Percentiles rank a stretch among this genome's conserved stretches.
These are phyloP conservation scores for Phyllosticta paracitricarpa DNA, from an alignment of 2,329 filamentous ascomycete genomes.

Conservation along the genomic window DNA sequence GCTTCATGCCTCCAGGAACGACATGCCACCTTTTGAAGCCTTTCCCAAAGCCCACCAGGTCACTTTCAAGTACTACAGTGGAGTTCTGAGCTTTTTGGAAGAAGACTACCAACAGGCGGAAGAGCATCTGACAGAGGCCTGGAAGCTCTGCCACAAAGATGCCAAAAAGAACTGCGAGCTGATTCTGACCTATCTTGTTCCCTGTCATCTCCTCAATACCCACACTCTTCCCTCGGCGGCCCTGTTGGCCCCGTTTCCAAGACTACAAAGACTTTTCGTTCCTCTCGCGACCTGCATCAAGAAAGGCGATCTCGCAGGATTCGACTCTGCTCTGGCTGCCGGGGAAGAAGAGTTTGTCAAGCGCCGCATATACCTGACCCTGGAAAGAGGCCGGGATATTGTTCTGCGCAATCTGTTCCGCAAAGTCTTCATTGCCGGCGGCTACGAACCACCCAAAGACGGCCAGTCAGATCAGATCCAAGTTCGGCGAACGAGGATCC, in stretches of 20 bases:
- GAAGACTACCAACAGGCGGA: conserved; percentile 84
- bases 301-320: conserved; percentile 69
- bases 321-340: conserved; percentile 69
- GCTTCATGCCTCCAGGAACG: conserved; percentile 62
- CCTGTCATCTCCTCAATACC: conserved; percentile 78
- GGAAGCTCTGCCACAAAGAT: conserved; percentile 66
- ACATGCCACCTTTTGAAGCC: conserved; percentile 67
- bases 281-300: conserved; percentile 73
- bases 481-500: conserved; percentile 62
- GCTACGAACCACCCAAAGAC: conserved; percentile 65
- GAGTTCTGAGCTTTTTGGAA: conserved; percentile 86
- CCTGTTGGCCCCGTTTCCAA: conserved; percentile 66
- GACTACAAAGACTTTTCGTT: conserved; percentile 65
- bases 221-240: conserved; percentile 68
- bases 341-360: conserved; percentile 91
- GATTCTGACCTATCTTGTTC: conserved; percentile 90
- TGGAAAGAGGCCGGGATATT: conserved; percentile 87
- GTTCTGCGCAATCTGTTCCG: conserved; percentile 83
- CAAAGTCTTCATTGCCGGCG: conserved; percentile 79
- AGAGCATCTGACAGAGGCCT: conserved; percentile 68
- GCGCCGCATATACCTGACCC: conserved; percentile 83
- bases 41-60: conserved; percentile 89
- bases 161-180: conserved; percentile 69
- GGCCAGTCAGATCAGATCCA: conserved; percentile 51
- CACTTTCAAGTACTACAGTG: conserved; percentile 93